Conservation (phyloP, 208 protist species). For the Wallacemonas sp. region DNA sequence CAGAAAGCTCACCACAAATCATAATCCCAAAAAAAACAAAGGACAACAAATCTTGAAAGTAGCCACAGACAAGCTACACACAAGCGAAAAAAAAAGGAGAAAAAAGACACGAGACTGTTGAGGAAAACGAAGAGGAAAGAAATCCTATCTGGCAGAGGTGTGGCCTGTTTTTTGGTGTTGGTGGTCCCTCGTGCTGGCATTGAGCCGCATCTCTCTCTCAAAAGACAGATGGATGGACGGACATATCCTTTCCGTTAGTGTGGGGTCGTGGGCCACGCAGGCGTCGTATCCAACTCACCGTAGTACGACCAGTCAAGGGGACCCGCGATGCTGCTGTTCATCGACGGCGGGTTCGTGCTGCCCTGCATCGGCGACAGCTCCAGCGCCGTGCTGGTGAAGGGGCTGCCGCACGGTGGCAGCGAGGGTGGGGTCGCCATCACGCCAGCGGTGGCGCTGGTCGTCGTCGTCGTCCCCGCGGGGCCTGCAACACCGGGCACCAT, state of each 20-base stretch:
- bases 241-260: no score
- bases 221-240: background rate
- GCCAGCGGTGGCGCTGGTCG: background rate
- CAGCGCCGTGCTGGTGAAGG: conserved; percentile 11
- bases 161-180: no score
- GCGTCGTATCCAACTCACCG: conserved; percentile 28
- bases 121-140: no score
- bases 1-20: no score
- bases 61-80: no score
- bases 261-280: conserved; percentile 28
- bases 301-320: conserved; percentile 46
- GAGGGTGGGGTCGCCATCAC: background rate
- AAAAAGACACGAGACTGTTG: no score
- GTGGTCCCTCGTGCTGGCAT: no score
- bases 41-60: no score
- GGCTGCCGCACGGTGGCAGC: conserved; percentile 3
- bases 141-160: no score
- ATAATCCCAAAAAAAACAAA: no score
- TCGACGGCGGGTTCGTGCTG: conserved; percentile 2
- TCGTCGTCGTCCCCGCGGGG: background rate
- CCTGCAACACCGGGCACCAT: background rate
- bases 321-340: conserved; percentile 17
- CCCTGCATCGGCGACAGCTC: conserved; percentile 12
- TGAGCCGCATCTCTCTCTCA: background rate
- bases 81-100: no score